Conservation (phyloP, 192 early-diverging fungal species). For the Helicostylum pulchrum region DNA sequence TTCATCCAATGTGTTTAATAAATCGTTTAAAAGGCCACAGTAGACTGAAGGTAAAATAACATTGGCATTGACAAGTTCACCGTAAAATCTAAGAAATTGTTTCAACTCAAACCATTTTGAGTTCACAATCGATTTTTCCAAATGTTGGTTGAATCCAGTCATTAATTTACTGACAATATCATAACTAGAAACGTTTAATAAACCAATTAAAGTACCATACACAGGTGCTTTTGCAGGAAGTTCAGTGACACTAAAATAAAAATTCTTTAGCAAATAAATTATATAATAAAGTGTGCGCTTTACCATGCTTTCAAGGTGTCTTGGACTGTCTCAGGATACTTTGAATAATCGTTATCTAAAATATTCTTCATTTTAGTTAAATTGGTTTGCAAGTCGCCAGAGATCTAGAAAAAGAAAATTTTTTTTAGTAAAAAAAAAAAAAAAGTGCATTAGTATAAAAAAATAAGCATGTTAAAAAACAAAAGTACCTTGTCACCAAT, state of each 20-base stretch:
- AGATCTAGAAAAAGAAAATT: constrained; percentile 33
- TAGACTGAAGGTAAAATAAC: constrained; percentile 67
- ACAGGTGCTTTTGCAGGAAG: constrained; percentile 70
- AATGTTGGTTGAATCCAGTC: constrained; percentile 44
- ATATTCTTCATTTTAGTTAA: constrained; percentile 66
- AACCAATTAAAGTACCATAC: constrained; percentile 79
- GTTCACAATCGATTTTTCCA: constrained; percentile 53
- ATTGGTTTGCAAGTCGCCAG: constrained; percentile 60
- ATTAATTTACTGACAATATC: constrained; percentile 57
- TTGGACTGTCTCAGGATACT: constrained; percentile 60
- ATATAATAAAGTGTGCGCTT: not conserved
- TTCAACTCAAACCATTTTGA: constrained; percentile 74
- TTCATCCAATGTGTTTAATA: constrained; percentile 61
- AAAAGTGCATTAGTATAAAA: not conserved
- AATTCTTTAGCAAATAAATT: not conserved
- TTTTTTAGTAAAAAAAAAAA: not conserved
- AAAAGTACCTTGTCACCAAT: constrained; percentile 66
- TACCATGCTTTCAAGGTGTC: constrained; percentile 61
- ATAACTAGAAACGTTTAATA: constrained; percentile 61
- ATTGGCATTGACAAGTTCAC: constrained; percentile 72
- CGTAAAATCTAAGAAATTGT: constrained; percentile 77
- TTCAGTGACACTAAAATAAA: constrained; percentile 55
- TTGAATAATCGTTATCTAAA: constrained; percentile 66
- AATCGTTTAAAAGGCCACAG: constrained; percentile 58
- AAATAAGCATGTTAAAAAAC: not conserved